Percentiles rank a stretch among this genome's conserved stretches.
phyloP scores from a whole-genome alignment of 805 yeast species.

The Candida khao-thaluensis region DNA sequence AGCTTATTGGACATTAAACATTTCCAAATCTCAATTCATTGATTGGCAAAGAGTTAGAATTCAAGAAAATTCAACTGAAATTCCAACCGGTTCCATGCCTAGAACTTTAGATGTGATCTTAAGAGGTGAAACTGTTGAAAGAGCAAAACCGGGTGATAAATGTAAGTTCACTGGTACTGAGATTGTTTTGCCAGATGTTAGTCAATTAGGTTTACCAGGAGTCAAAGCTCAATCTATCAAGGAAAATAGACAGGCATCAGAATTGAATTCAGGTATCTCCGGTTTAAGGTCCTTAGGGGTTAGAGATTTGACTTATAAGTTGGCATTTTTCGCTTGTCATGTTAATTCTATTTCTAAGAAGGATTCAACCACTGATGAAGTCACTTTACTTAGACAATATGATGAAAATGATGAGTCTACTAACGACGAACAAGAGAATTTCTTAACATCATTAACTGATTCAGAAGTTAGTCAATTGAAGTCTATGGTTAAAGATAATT shows the following conservation, averaged over 20 bases:
- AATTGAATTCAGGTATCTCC: conserved; percentile 78
- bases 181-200: conserved; percentile 90
- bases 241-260: conserved; percentile 65
- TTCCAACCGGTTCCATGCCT: conserved; percentile 99
- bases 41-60: conserved; percentile 97
- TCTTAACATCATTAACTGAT: conserved; percentile 72
- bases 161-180: conserved; percentile 93
- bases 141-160: conserved; percentile 96
- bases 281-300: conserved; percentile 92
- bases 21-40: conserved; percentile 79
- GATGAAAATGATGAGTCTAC: conserved; percentile 8
- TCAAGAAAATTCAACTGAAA: conserved; percentile 94
- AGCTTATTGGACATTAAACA: conserved; percentile 78
- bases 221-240: conserved; percentile 80
- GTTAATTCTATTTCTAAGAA: conserved; percentile 62
- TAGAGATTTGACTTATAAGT: conserved; percentile 86
- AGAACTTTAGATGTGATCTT: conserved; percentile 89
- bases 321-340: conserved; percentile 90
- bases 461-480: conserved; percentile 82
- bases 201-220: conserved; percentile 94
- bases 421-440: conserved; percentile 75
- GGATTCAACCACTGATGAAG: conserved; percentile 20
- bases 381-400: conserved; percentile 32
- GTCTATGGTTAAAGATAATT: conserved; percentile 86
- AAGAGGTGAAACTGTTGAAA: conserved; percentile 91